Evolutionary conservation across 2,329 filamentous ascomycete species (phyloP).

Genomic region (Scedosporium apiospermum): DNA sequence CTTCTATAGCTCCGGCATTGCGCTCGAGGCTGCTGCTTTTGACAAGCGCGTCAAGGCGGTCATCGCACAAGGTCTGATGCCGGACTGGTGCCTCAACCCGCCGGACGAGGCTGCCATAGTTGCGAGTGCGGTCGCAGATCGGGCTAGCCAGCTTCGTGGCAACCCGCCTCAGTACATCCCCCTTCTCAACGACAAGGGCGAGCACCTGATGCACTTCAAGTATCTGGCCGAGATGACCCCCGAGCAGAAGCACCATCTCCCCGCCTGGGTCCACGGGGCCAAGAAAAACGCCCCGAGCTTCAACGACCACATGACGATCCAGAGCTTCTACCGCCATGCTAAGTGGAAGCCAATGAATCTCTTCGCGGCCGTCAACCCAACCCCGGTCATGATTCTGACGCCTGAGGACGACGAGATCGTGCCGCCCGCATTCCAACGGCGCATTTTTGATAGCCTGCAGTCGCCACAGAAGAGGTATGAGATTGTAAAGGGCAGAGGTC

Average conservation of each 20-base stretch:
- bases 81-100: slow-evolving; percentile 1
- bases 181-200: slow-evolving; percentile 23
- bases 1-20: slow-evolving; percentile 18
- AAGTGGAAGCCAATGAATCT: slow-evolving; percentile 12
- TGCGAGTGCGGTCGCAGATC: slow-evolving; percentile 22
- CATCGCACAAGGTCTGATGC: slow-evolving; percentile 15
- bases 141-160: slow-evolving; percentile 26
- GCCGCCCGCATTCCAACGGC: slow-evolving; percentile 16
- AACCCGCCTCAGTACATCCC: slow-evolving; percentile 27
- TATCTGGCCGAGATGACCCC: slow-evolving; percentile 5
- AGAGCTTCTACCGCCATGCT: slow-evolving; percentile 17
- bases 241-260: slow-evolving; percentile 12
- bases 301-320: slow-evolving; percentile 16
- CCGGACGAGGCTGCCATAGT: slow-evolving; percentile 14
- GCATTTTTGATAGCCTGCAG: too few species aligned
- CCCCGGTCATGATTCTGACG: slow-evolving; percentile 17
- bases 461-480: too few species aligned
- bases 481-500: too few species aligned
- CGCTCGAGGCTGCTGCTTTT: slow-evolving; percentile 16
- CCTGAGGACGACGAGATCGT: slow-evolving; percentile 19
- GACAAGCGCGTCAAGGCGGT: slow-evolving; percentile 16
- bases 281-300: slow-evolving; percentile 13
- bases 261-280: slow-evolving; percentile 9
- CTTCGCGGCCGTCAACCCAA: slow-evolving; percentile 11
- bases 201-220: slow-evolving; percentile 25